Evolutionary conservation across 2,329 filamentous ascomycete species (phyloP).

Genomic region (Xylaria sp.): DNA sequence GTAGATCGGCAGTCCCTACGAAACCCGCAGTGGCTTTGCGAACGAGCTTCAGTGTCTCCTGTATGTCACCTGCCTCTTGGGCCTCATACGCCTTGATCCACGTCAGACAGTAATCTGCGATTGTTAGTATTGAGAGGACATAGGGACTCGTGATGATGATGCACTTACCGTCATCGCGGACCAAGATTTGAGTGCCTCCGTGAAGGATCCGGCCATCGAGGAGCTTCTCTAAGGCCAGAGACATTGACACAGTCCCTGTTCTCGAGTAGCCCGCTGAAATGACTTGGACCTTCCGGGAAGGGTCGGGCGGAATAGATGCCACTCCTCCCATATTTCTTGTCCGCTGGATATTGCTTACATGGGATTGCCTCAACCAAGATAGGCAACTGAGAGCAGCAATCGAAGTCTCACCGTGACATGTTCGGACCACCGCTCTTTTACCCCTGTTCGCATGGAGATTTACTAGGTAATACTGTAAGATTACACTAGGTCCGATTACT

Average conservation of each 20-base stretch:
- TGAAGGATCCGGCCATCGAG: slow-evolving; percentile 62
- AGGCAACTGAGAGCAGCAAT: no score
- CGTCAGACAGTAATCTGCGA: slow-evolving; percentile 38
- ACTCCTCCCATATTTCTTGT: not conserved
- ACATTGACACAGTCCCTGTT: slow-evolving; percentile 54
- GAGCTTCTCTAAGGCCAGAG: slow-evolving; percentile 53
- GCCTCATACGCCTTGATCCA: slow-evolving; percentile 46
- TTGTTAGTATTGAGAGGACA: not conserved
- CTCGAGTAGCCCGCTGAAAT: slow-evolving; percentile 57
- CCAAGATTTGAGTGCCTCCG: slow-evolving; percentile 55
- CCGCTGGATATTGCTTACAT: no score
- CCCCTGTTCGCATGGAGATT: no score
- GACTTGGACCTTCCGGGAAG: slow-evolving; percentile 50
- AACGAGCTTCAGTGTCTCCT: slow-evolving; percentile 41
- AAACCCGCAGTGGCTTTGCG: slow-evolving; percentile 41
- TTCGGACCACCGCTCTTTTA: no score
- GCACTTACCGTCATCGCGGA: slow-evolving; percentile 49
- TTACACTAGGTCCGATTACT: no score
- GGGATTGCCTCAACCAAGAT: no score
- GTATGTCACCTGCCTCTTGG: slow-evolving; percentile 39
- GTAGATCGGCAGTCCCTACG: slow-evolving; percentile 40
- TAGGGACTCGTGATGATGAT: not conserved
- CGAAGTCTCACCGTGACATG: no score
- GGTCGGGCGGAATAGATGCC: slow-evolving; percentile 46
- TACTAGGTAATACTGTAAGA: no score